These are phyloP conservation scores for Xylaria sp. DNA, from an alignment of 495 filamentous ascomycete species.

Conservation along the genomic window DNA sequence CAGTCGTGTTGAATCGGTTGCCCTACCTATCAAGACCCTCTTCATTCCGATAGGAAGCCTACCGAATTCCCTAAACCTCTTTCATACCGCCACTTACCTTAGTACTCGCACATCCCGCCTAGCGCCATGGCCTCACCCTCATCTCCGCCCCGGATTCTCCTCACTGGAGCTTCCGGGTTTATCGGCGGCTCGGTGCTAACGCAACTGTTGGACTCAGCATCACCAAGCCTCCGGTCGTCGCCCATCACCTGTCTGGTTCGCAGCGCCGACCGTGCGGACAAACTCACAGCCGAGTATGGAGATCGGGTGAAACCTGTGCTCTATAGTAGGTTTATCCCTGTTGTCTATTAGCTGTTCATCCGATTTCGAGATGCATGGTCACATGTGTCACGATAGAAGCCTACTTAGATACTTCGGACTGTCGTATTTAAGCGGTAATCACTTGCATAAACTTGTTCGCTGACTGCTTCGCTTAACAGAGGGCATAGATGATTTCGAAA, in stretches of 20 bases:
- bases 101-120: not conserved
- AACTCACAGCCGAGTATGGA: constrained; percentile 31
- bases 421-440: not conserved
- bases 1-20: not conserved
- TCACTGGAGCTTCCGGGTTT: constrained; percentile 39
- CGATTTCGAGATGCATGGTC: no score
- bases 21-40: not conserved
- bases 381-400: not conserved
- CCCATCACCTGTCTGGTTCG: constrained; percentile 33
- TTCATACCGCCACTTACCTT: not conserved
- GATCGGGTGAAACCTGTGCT: constrained; percentile 32
- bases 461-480: constrained; percentile 10
- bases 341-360: not conserved
- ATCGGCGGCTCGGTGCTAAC: constrained; percentile 41
- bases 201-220: constrained; percentile 29
- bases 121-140: constrained; percentile 31
- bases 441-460: not conserved
- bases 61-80: not conserved
- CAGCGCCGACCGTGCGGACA: constrained; percentile 31
- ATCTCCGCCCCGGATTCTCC: constrained; percentile 31
- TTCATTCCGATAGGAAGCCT: not conserved
- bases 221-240: constrained; percentile 20
- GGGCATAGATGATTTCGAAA: constrained; percentile 42
- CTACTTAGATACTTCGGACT: not conserved
- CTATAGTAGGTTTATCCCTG: constrained; percentile 22